Conservation (phyloP, 257 asterid species). For the Lantana camara region DNA sequence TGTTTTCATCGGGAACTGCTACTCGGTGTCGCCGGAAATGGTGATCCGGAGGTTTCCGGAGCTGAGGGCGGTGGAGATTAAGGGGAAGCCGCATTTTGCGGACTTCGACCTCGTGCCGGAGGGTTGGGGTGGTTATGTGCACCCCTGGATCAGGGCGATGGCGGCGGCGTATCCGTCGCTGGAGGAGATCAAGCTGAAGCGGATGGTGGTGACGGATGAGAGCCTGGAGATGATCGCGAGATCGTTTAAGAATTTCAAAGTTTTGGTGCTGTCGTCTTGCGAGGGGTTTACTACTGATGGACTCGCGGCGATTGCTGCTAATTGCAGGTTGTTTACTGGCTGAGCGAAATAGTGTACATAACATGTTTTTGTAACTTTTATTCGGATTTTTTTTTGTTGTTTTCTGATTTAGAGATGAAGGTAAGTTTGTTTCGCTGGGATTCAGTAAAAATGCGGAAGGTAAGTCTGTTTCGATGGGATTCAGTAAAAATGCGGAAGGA, state of each 20-base stretch:
- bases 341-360: neutral
- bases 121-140: constrained; percentile 85
- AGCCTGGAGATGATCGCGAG: constrained; percentile 66
- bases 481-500: constrained; percentile 21
- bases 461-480: constrained; percentile 2
- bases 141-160: constrained; percentile 84
- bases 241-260: constrained; percentile 68
- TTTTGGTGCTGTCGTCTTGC: constrained; percentile 71
- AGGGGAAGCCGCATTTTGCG: constrained; percentile 97
- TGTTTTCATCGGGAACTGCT: constrained; percentile 87
- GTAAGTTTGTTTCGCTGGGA: constrained; percentile 10
- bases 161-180: constrained; percentile 63
- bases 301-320: constrained; percentile 83
- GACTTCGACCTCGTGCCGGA: constrained; percentile 91
- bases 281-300: constrained; percentile 87
- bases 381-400: neutral
- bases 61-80: constrained; percentile 70
- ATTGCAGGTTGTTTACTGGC: constrained; percentile 63
- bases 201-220: constrained; percentile 85
- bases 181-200: constrained; percentile 84
- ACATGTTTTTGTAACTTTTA: constrained; percentile 5
- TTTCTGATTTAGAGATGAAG: constrained; percentile 1
- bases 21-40: constrained; percentile 64
- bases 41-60: constrained; percentile 81
- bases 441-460: constrained; percentile 16